Evolutionary conservation across 2,329 filamentous ascomycete species (phyloP).

Genomic region (Sphaerulina musiva): DNA sequence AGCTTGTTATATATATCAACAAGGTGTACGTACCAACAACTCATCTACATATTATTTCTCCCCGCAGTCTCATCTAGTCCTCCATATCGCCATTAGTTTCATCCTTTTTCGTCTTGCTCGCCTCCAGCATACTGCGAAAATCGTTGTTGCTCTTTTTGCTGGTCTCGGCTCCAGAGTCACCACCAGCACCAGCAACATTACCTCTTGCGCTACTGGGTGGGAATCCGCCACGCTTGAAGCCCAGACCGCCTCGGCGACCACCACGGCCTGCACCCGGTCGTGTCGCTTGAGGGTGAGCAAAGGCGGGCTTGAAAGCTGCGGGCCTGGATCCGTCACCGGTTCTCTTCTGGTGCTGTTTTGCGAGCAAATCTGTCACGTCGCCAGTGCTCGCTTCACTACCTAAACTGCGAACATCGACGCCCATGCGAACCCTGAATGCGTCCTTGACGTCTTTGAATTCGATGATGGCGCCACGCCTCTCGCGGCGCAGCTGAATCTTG

Average conservation of each 20-base stretch:
- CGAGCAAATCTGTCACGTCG: slow-evolving; percentile 47
- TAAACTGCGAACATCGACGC: slow-evolving; percentile 36
- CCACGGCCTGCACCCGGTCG: slow-evolving; percentile 43
- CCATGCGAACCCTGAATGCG: slow-evolving; percentile 62
- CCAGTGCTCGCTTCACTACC: slow-evolving; percentile 42
- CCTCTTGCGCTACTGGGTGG: slow-evolving; percentile 19
- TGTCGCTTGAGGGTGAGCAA: slow-evolving; percentile 31
- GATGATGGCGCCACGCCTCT: slow-evolving; percentile 77
- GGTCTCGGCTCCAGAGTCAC: slow-evolving; percentile 24
- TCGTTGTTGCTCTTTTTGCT: slow-evolving; percentile 52
- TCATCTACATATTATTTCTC: background rate
- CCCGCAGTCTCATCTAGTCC: background rate
- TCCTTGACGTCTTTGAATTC: slow-evolving; percentile 67
- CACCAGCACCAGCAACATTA: slow-evolving; percentile 23
- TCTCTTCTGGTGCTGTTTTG: slow-evolving; percentile 35
- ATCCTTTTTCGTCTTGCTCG: slow-evolving; percentile 30
- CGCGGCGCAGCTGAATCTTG: slow-evolving; percentile 71
- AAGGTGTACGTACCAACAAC: background rate
- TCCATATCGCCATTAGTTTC: slow-evolving; percentile 20
- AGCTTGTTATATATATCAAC: no score
- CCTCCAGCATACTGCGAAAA: slow-evolving; percentile 50
- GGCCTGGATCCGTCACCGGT: slow-evolving; percentile 30
- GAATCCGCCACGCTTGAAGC: slow-evolving; percentile 40
- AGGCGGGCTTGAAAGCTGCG: slow-evolving; percentile 18
- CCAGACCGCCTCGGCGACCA: slow-evolving; percentile 44